These are phyloP conservation scores for Musa itinerans DNA, from an alignment of 176 grass and related monocot genomes.

Conservation along the genomic window DNA sequence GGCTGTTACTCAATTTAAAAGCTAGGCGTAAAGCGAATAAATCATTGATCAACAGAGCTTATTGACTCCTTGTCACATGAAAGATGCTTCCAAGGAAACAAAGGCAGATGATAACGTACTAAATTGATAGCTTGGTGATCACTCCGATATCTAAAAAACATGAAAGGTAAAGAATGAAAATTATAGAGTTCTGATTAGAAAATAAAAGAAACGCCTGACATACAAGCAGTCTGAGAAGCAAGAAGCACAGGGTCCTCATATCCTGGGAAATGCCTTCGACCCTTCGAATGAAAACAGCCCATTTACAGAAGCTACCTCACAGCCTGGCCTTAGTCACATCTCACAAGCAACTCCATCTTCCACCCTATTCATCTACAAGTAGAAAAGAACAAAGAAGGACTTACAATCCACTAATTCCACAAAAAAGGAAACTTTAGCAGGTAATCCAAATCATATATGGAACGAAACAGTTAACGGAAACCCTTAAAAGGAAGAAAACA, in stretches of 20 bases:
- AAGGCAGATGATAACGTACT: too few relatives aligned
- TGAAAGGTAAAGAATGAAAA: too few relatives aligned
- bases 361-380: neutral
- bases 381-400: neutral
- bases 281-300: slow-evolving; percentile 22
- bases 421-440: neutral
- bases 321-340: neutral
- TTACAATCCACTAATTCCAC: too few relatives aligned
- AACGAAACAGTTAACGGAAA: neutral
- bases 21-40: too few relatives aligned
- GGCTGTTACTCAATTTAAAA: too few relatives aligned
- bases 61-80: too few relatives aligned
- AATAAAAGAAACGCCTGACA: neutral
- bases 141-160: too few relatives aligned
- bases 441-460: neutral
- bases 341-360: neutral
- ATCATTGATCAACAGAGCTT: too few relatives aligned
- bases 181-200: too few relatives aligned
- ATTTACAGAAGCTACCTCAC: neutral
- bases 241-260: slow-evolving; percentile 27
- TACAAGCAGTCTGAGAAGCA: slow-evolving; percentile 25
- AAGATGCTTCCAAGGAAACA: too few relatives aligned
- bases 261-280: slow-evolving; percentile 19
- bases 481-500: neutral
- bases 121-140: too few relatives aligned